Percentiles rank a stretch among this genome's conserved stretches.
These are phyloP conservation scores for Raphanus raphanistrum DNA, from an alignment of 345 rosid genomes.

Conservation along the genomic window DNA sequence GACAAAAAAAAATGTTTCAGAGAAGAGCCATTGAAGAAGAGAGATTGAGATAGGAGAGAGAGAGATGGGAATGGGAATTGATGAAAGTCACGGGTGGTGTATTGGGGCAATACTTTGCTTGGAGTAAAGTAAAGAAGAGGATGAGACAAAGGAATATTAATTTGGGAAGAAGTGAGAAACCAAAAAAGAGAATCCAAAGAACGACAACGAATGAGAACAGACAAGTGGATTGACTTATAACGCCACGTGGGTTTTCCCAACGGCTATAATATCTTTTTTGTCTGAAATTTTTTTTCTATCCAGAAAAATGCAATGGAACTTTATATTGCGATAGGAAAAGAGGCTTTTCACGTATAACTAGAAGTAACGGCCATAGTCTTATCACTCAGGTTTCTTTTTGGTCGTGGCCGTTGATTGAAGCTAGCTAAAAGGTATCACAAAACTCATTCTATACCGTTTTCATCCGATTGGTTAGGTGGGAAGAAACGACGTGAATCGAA, in stretches of 20 bases:
- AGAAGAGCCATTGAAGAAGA: constrained; percentile 16
- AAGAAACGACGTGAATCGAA: background rate
- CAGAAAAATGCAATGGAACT: background rate
- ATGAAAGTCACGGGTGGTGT: constrained; percentile 40
- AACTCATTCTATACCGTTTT: background rate
- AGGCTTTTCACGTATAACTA: constrained; percentile 15
- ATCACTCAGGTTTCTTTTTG: background rate
- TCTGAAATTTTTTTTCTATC: background rate
- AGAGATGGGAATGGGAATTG: constrained; percentile 9
- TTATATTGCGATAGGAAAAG: background rate
- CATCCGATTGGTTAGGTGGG: background rate
- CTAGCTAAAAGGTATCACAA: constrained; percentile 11
- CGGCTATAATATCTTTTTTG: constrained; percentile 29
- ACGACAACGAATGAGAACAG: constrained; percentile 28
- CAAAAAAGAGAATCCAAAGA: constrained; percentile 35
- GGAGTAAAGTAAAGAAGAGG: constrained; percentile 34
- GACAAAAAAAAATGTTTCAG: background rate
- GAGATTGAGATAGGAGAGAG: constrained; percentile 9
- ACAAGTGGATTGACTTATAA: constrained; percentile 27
- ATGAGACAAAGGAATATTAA: constrained; percentile 42
- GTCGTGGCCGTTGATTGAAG: constrained; percentile 11
- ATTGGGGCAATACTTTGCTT: constrained; percentile 41
- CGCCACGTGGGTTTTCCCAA: constrained; percentile 32
- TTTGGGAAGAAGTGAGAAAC: constrained; percentile 21
- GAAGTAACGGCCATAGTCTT: constrained; percentile 22